Percentiles rank a stretch among this genome's conserved stretches.
Evolutionary conservation across 2,329 filamentous ascomycete genomes (phyloP).

Genomic region (Didymella lethalis): DNA sequence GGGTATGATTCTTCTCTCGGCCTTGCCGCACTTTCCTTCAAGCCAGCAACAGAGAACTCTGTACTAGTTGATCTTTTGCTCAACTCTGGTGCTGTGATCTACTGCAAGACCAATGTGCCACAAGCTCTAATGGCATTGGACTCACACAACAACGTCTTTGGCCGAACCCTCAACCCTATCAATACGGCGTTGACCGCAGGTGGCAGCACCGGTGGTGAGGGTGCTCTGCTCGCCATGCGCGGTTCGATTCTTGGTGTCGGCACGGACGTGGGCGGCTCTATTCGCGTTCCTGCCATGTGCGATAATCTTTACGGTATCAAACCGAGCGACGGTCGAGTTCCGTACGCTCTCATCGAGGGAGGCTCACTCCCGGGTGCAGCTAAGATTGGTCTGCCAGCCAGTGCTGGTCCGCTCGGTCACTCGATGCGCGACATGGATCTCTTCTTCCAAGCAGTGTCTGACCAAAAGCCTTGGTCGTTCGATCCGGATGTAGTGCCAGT

Average conservation of each 20-base stretch:
- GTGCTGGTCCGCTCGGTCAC: conserved; percentile 57
- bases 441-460: conserved; percentile 63
- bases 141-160: conserved; percentile 61
- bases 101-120: conserved; percentile 64
- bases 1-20: conserved; percentile 56
- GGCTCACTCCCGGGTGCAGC: conserved; percentile 57
- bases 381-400: conserved; percentile 55
- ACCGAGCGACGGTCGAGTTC: conserved; percentile 57
- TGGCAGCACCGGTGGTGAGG: conserved; percentile 63
- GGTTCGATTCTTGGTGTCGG: conserved; percentile 61
- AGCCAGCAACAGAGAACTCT: conserved; percentile 50
- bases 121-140: conserved; percentile 63
- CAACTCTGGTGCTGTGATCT: conserved; percentile 57
- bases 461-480: conserved; percentile 60
- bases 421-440: conserved; percentile 61
- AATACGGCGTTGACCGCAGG: conserved; percentile 60
- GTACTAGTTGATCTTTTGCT: conserved; percentile 56
- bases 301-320: conserved; percentile 60
- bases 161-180: conserved; percentile 57
- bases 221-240: conserved; percentile 58
- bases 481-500: conserved; percentile 56
- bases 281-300: conserved; percentile 61
- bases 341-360: conserved; percentile 61
- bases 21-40: conserved; percentile 54
- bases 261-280: conserved; percentile 64